These are phyloP conservation scores for Ceratocystis destructans DNA, from an alignment of 2,329 filamentous ascomycete genomes.

Conservation along the genomic window DNA sequence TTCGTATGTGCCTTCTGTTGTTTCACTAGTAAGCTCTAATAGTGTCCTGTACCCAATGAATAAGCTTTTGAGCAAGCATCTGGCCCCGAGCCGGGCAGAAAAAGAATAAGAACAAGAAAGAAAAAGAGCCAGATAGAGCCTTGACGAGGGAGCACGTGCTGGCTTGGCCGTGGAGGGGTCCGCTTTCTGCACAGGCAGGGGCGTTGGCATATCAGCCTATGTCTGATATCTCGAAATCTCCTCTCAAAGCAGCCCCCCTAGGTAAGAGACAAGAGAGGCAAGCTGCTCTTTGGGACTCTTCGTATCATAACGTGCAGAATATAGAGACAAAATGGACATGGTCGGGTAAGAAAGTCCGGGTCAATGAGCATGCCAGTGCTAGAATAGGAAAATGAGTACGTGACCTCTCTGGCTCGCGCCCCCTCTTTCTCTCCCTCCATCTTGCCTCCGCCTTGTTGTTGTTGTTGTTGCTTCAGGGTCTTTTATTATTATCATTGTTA, in stretches of 20 bases:
- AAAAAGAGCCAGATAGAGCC: neutral
- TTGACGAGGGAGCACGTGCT: constrained; percentile 2
- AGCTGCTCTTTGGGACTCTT: neutral
- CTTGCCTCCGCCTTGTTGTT: neutral
- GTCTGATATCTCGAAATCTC: neutral
- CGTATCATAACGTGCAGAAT: neutral
- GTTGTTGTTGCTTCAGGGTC: neutral
- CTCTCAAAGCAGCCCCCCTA: neutral
- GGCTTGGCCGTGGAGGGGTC: neutral
- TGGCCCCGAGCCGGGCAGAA: neutral
- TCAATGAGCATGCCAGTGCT: neutral
- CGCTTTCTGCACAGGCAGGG: neutral
- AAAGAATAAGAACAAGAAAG: neutral
- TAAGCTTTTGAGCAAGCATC: constrained; percentile 2
- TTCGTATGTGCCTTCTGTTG: neutral
- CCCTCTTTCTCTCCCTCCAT: neutral
- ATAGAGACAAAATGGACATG: neutral
- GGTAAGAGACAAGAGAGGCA: neutral
- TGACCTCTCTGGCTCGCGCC: neutral
- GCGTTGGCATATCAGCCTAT: neutral
- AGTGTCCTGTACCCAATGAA: neutral
- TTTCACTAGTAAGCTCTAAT: constrained; percentile 6
- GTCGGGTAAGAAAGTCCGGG: neutral
- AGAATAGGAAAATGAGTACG: neutral
- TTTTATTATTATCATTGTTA: neutral